Evolutionary conservation across 1,139 yeast genomes (phyloP), one percentile per base, ranked within the genome.

Genomic region (Diutina catenulata): DNA sequence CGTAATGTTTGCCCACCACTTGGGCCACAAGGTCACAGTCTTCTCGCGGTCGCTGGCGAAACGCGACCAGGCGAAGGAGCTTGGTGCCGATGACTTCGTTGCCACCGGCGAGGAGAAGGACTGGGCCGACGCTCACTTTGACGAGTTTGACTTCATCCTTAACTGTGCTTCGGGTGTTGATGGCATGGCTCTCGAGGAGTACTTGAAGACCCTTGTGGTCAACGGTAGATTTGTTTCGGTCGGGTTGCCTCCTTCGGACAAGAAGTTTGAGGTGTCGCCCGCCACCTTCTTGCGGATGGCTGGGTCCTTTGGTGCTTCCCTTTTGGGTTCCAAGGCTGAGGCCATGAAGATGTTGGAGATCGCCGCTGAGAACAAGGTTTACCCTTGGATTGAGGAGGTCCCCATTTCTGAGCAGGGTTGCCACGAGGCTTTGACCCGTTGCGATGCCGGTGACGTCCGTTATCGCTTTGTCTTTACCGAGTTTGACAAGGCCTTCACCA

Each of bases 381-480:
- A 62, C 42, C 74, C 80, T 19, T 74, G 80, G 82, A 65, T 73
- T 41, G 81, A 76, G 57, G 62, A 68, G 21, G 53, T 75, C 37
- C 73, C 76, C 37, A 60, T 76, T 43, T 59, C 64, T 39, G 44
- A 50, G 6, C 46, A 75, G 14, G 49, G 57, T 2, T 70, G 71
- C 37, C 60, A 63, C 36, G 61, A 66, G 48, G 80, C 57, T 15
- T 61, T 73, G 46, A 64, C 66, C 33, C 67, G 71, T 50, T 60
- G 71, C 44, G 65, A 65, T 39, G 47, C 57, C 20, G 76, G 76
- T 48, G 78, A 76, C 43, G 80, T 74, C 41, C 69, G 70, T 47
- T 80, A 76, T 55, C 72, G 86, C 61, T 70, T 75, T 49, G 78
- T 77, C 8, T 60, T 79, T 49, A 69, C 73, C 39, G 76, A 70